phyloP scores from a whole-genome alignment of 257 asterid species.

The Penstemon eatonii region DNA sequence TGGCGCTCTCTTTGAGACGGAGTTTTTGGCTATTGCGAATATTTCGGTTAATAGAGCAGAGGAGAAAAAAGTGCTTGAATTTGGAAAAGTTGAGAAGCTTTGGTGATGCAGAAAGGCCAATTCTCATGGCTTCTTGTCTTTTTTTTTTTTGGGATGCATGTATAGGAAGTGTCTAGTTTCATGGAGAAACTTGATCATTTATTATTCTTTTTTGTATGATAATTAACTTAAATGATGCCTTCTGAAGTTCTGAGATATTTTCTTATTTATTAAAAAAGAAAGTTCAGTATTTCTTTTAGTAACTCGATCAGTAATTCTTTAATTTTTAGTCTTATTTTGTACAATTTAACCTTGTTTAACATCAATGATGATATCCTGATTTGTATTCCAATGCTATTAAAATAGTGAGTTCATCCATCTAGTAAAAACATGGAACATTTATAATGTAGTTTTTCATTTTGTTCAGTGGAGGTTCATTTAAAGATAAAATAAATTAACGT shows the following conservation, averaged over 20 bases:
- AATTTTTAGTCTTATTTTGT: no score
- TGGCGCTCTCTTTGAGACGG: neutral
- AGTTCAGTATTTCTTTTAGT: no score
- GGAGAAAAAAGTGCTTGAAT: neutral
- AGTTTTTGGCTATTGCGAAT: neutral
- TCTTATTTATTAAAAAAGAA: no score
- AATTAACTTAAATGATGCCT: neutral
- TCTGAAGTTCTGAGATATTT: neutral
- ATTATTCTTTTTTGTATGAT: constrained; percentile 12
- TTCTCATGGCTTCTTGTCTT: constrained; percentile 29
- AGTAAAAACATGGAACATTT: no score
- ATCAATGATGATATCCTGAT: no score
- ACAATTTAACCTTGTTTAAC: no score
- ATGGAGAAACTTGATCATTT: neutral
- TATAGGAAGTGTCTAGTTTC: constrained; percentile 5
- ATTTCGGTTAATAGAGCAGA: neutral
- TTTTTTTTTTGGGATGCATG: neutral
- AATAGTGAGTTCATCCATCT: no score
- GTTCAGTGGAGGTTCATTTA: no score
- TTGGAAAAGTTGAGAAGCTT: constrained; percentile 1
- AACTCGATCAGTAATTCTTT: no score
- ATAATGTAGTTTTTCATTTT: no score
- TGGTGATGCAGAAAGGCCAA: constrained; percentile 25
- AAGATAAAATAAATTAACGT: no score
- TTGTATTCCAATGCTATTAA: no score